phyloP scores from a whole-genome alignment of 768 basidiomycete genomes.

The Gloeostereum incarnatum region DNA sequence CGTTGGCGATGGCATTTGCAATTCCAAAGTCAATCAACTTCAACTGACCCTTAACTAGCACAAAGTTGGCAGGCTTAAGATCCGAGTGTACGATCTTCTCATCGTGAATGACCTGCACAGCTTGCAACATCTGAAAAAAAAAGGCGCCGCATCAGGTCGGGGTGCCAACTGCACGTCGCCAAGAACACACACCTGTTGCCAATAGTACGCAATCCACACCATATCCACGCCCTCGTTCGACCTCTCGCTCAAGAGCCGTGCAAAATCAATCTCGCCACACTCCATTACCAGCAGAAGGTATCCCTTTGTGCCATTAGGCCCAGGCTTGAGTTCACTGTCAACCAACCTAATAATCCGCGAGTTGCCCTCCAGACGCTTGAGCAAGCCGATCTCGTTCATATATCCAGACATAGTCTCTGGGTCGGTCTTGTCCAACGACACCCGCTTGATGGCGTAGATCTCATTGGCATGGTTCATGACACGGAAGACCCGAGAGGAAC shows the following conservation, averaged over 20 bases:
- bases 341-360: slow-evolving; percentile 85
- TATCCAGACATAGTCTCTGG: slow-evolving; percentile 85
- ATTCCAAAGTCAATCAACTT: slow-evolving; percentile 99
- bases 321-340: slow-evolving; percentile 80
- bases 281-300: slow-evolving; percentile 89
- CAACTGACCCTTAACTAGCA: slow-evolving; percentile 87
- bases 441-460: slow-evolving; percentile 88
- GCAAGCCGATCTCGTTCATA: slow-evolving; percentile 91
- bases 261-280: slow-evolving; percentile 90
- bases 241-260: slow-evolving; percentile 75
- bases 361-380: slow-evolving; percentile 93
- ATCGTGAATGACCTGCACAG: slow-evolving; percentile 96
- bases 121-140: slow-evolving; percentile 80
- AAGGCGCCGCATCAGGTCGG: no score
- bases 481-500: slow-evolving; percentile 91
- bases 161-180: no score
- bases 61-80: slow-evolving; percentile 97
- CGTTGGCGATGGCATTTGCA: slow-evolving; percentile 96
- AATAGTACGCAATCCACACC: slow-evolving; percentile 92
- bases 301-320: slow-evolving; percentile 62
- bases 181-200: slow-evolving; percentile 75
- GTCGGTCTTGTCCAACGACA: slow-evolving; percentile 84
- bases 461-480: slow-evolving; percentile 71
- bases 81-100: slow-evolving; percentile 99
- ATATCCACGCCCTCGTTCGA: slow-evolving; percentile 80